Percentiles rank a stretch among this genome's conserved stretches.
Conservation (phyloP, 2,329 filamentous ascomycete species). For the Lasiodiplodia sp. region DNA sequence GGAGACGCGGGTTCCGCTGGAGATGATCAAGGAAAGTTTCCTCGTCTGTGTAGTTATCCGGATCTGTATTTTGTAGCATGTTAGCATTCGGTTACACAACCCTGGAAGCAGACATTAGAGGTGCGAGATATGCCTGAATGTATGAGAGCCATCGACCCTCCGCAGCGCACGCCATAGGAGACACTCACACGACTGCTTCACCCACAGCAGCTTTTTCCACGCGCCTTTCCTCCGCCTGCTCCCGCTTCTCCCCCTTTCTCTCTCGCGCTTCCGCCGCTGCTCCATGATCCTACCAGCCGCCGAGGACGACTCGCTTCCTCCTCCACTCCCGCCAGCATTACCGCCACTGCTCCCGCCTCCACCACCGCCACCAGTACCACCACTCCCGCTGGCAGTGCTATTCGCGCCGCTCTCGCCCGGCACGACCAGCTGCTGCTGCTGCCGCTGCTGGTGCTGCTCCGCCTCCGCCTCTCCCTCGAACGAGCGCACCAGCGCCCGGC, state of each 20-base stretch:
- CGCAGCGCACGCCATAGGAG: not conserved
- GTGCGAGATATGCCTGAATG: not conserved
- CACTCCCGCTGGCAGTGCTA: not conserved
- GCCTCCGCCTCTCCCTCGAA: conserved; percentile 54
- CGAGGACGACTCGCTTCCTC: conserved; percentile 22
- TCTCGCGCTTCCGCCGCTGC: conserved; percentile 56
- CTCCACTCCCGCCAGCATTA: not conserved
- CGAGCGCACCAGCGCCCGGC: conserved; percentile 36
- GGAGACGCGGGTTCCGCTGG: conserved; percentile 89
- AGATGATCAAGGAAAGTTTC: conserved; percentile 96
- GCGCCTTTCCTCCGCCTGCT: conserved; percentile 73
- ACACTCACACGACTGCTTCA: conserved; percentile 86
- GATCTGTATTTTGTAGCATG: conserved; percentile 63
- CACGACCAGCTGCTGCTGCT: conserved; percentile 33
- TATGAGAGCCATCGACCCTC: not conserved
- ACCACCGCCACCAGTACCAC: not conserved
- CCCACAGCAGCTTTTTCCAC: conserved; percentile 98
- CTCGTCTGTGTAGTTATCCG: conserved; percentile 99
- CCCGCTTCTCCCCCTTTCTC: conserved; percentile 64
- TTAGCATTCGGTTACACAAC: not conserved
- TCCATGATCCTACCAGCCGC: conserved; percentile 39
- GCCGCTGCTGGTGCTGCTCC: conserved; percentile 33
- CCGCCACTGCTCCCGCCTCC: not conserved
- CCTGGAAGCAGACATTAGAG: not conserved
- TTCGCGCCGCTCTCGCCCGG: not conserved